Evolutionary conservation across 2,329 filamentous ascomycete species (phyloP), one percentile per base, ranked within the genome.

Genomic region (Ascochyta lentis): DNA sequence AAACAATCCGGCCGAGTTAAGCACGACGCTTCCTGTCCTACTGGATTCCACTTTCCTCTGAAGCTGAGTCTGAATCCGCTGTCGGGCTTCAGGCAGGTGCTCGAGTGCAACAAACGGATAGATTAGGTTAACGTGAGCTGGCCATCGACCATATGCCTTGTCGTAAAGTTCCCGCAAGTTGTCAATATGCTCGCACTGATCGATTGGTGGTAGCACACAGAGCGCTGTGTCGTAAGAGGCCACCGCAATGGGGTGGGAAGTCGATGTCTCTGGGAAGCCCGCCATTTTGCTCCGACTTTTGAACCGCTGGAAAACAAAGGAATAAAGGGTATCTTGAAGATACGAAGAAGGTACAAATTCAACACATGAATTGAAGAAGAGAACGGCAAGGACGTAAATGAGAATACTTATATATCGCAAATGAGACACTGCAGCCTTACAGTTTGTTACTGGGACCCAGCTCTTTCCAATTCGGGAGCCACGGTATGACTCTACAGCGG

Each of bases 81-180:
- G 68, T 1, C 75, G 74, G 2, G 82, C 84, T 19, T 68, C 63
- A 1, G 74, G 63, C 2, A 90, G 76, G 8, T 63, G 61, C 2
- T 83, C 79, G 0, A 78, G 73, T 3, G 73, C 68, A 6, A 88
- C 84, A 67, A 89, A 90, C 0, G 87, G 88, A 66, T 89, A 89
- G 22, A 89, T 64, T 24, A 90, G 71, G 61, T 89, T 90, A 64
- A 89, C 68, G 63, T 89, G 87, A 12, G 86, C 84, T 3, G 87
- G 86, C 87, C 88, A 90, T 71, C 79, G 84, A 24, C 77, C 77
- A 60, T 82, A 83, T 0, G 82, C 79, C 57, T 84, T 85, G 70
- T 90, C 87, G 72, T 89, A 86, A 12, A 86, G 75, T n/a, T 77
- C 79, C 40, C 87, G 82, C 3, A 90, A 72, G 13, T 76, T 74